Percentiles rank a stretch among this genome's conserved stretches.
Evolutionary conservation across 2,329 filamentous ascomycete genomes (phyloP).

Genomic region (Aspergillus thermomutatus): DNA sequence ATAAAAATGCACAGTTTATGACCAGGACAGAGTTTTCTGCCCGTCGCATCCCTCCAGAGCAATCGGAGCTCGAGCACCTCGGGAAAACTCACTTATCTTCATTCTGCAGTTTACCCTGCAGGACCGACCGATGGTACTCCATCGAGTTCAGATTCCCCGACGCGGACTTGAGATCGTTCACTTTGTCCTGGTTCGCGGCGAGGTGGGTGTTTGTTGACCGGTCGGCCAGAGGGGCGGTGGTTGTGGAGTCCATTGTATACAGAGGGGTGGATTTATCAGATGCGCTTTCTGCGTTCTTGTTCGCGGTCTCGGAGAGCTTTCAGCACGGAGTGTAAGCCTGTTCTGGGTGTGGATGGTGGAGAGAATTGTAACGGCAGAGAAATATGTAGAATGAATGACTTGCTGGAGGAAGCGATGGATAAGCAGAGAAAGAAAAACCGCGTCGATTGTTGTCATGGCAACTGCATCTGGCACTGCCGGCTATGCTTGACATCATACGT

Average conservation of each 20-base stretch:
- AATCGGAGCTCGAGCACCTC: neutral
- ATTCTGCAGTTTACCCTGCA: constrained; percentile 40
- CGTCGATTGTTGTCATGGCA: constrained; percentile 41
- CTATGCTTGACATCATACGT: constrained; percentile 1
- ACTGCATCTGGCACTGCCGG: constrained; percentile 12
- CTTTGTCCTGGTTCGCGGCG: constrained; percentile 16
- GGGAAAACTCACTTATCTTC: constrained; percentile 35
- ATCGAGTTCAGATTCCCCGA: constrained; percentile 33
- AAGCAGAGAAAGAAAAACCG: constrained; percentile 25
- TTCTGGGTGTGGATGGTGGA: neutral
- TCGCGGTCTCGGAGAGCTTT: neutral
- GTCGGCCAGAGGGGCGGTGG: constrained; percentile 35
- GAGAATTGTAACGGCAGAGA: neutral
- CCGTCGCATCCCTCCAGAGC: neutral
- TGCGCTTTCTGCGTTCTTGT: neutral
- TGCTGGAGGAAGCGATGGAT: constrained; percentile 6
- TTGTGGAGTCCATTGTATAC: constrained; percentile 31
- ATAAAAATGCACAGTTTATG: neutral
- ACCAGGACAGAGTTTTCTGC: constrained; percentile 1
- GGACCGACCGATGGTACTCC: constrained; percentile 42
- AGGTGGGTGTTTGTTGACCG: constrained; percentile 43
- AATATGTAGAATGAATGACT: constrained; percentile 2
- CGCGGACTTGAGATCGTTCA: constrained; percentile 31
- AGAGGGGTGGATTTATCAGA: neutral
- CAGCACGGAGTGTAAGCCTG: neutral